phyloP scores from a whole-genome alignment of 495 filamentous ascomycete species.

The Penicillium pancosmium region DNA sequence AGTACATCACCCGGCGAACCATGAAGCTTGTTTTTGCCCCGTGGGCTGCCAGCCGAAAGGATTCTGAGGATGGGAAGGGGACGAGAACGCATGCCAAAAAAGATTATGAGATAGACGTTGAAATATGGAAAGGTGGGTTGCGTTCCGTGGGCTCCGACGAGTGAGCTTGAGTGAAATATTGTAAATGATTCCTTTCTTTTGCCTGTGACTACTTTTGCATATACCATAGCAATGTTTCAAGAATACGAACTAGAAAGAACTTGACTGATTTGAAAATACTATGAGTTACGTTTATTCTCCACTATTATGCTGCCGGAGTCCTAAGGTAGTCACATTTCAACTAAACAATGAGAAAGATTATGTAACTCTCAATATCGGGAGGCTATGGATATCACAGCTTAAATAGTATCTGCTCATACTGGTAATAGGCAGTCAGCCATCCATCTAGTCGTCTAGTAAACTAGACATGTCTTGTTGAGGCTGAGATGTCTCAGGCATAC shows the following conservation, averaged over 20 bases:
- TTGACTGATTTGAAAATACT: not conserved
- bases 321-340: too few species aligned
- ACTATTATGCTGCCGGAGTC: too few species aligned
- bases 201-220: not conserved
- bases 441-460: too few species aligned
- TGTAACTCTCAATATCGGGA: too few species aligned
- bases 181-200: not conserved
- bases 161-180: conserved; percentile 5
- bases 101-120: conserved; percentile 47
- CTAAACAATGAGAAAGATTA: too few species aligned
- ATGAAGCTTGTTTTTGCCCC: conserved; percentile 83
- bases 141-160: conserved; percentile 20
- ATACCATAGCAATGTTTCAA: conserved; percentile 3
- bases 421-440: too few species aligned
- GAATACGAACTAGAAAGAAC: not conserved
- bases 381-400: too few species aligned
- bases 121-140: conserved; percentile 54
- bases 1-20: conserved; percentile 50
- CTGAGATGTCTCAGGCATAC: too few species aligned
- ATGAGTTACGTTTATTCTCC: too few species aligned
- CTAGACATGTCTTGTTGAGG: too few species aligned
- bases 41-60: conserved; percentile 52
- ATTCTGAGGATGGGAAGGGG: not conserved
- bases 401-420: too few species aligned
- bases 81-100: not conserved